phyloP scores from a whole-genome alignment of 306 rosid species.

The Corylus avellana region DNA sequence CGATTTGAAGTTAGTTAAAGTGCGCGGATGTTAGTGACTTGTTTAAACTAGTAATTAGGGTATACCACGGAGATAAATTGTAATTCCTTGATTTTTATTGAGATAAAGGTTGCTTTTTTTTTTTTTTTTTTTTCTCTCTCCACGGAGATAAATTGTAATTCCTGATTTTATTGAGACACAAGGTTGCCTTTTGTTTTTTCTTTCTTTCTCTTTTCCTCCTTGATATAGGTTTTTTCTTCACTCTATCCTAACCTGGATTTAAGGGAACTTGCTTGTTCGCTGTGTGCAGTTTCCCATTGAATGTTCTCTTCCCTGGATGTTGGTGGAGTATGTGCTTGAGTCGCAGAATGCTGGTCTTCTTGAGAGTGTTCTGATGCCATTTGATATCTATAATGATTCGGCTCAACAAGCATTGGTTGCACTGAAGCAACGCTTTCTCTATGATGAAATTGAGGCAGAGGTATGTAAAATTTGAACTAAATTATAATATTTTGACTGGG shows the following conservation, averaged over 20 bases:
- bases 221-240: background rate
- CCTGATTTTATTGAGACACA: background rate
- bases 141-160: background rate
- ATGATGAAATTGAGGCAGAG: conserved; percentile 99
- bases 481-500: background rate
- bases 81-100: background rate
- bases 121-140: background rate
- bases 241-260: background rate
- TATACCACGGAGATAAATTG: background rate
- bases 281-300: conserved; percentile 81
- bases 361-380: conserved; percentile 90
- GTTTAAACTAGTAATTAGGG: background rate
- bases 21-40: background rate
- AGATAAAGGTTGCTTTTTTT: background rate
- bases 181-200: background rate
- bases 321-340: conserved; percentile 91
- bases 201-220: background rate
- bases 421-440: conserved; percentile 92
- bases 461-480: conserved; percentile 41
- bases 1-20: too few species aligned
- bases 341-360: conserved; percentile 85
- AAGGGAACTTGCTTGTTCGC: conserved; percentile 29
- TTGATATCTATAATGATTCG: conserved; percentile 93
- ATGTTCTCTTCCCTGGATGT: conserved; percentile 99
- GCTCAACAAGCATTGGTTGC: conserved; percentile 92